These are phyloP conservation scores for Amanita exitialis DNA, from an alignment of 768 basidiomycete genomes.

Conservation along the genomic window DNA sequence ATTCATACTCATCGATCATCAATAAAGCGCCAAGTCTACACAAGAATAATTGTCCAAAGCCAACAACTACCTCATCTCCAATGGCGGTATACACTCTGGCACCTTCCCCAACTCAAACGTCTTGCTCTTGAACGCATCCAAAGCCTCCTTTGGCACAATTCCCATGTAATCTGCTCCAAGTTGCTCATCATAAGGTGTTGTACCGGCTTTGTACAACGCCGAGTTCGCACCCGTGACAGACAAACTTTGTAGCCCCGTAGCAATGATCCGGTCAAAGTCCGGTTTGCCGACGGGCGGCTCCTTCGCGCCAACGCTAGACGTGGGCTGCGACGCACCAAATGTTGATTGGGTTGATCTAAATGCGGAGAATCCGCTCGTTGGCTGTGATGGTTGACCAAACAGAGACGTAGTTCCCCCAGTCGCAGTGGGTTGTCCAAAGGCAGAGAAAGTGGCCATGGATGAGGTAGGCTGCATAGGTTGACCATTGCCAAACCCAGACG, in stretches of 20 bases:
- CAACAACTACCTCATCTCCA: constrained; percentile 34
- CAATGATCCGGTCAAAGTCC: neutral
- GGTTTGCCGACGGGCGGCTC: neutral
- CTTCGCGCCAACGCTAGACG: neutral
- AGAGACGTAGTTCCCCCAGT: constrained; percentile 3
- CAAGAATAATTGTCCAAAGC: no score
- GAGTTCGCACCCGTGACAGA: neutral
- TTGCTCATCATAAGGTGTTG: constrained; percentile 43
- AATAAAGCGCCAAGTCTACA: no score
- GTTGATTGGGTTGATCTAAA: constrained; percentile 8
- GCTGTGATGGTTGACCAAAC: neutral
- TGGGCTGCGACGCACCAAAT: neutral
- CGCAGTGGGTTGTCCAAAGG: constrained; percentile 9
- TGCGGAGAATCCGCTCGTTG: neutral
- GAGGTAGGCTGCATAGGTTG: constrained; percentile 7
- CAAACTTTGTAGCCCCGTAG: neutral
- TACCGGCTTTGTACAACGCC: constrained; percentile 28
- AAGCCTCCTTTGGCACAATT: constrained; percentile 37
- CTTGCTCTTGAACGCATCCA: constrained; percentile 42
- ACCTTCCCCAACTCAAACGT: constrained; percentile 62
- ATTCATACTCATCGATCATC: no score
- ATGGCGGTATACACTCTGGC: constrained; percentile 68
- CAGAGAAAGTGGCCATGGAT: constrained; percentile 10
- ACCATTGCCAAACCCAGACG: constrained; percentile 12
- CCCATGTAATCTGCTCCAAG: constrained; percentile 53